Base-by-base conservation (phyloP, 1,284 basidiomycete genomes). In the Melampsora larici-populina region DNA sequence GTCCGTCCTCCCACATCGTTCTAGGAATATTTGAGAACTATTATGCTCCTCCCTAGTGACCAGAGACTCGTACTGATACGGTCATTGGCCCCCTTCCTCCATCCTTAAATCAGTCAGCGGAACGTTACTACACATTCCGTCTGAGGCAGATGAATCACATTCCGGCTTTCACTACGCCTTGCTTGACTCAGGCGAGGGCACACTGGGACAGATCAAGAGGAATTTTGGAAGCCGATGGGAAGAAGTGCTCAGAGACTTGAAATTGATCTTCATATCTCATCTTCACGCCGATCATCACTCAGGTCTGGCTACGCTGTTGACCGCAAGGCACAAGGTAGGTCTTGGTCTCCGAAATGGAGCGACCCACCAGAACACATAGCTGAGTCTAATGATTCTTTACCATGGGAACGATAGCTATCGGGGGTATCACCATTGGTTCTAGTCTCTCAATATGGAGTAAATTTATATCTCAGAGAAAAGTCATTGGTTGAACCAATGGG, bases 281-380 rank as follows among this genome's bases (percentile, higher is more conserved):
- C 88, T 92, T 81, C 95, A 97, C 82, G 95, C 88, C 0, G 96
- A 98, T 83, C 95, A 98, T 83, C 95, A 97, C 82, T 88, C 91
- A 67, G 96, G 96, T 0, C 83, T 96, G 36, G 87, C 89, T 0
- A 88, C 89, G 70, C 84, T 98, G 18, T 86, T 98, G 15, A 86
- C 88, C 0, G 89, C 91, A 85, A 87, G 96, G 75, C 87, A 87
- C 69, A 86, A 87, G 84, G 93, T 94, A 78, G 79, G 88, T 40
- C 9, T 64, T 13, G 17, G 15, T 60, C 24, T 60, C 29, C 11
- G 43, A 15, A 43, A 43, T 43, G 43, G 43, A 11, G 43, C 11
- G 15, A 11, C 36, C 43, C 43, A 43, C 43, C 43, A 43, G 43
- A 15, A 43, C 43, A 43, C 11, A 43, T 43, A 43, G 43, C 43